Conservation (phyloP, 768 basidiomycete genomes). For the Tylopilus felleus region DNA sequence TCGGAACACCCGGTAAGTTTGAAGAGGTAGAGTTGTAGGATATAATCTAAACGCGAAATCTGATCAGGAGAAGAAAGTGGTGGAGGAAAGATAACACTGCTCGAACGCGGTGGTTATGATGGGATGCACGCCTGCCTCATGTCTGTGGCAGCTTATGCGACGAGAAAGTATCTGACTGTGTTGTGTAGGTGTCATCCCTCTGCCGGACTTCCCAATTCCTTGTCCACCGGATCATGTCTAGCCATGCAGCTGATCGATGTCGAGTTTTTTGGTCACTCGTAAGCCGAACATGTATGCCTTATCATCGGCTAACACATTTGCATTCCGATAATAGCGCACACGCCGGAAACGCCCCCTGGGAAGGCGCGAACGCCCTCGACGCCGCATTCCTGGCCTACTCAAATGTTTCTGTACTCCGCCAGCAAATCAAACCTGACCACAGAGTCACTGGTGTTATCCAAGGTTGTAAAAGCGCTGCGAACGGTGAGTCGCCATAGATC, state of each 20-base stretch:
- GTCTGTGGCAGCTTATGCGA: slow-evolving; percentile 34
- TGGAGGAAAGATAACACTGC: slow-evolving; percentile 71
- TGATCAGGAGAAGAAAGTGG: slow-evolving; percentile 70
- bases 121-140: slow-evolving; percentile 83
- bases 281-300: slow-evolving; percentile 20
- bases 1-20: slow-evolving; percentile 69
- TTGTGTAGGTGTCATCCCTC: slow-evolving; percentile 67
- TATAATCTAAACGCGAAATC: slow-evolving; percentile 3
- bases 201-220: slow-evolving; percentile 49
- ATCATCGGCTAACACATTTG: slow-evolving; percentile 4
- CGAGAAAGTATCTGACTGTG: slow-evolving; percentile 13
- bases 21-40: neutral
- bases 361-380: slow-evolving; percentile 83
- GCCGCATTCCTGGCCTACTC: slow-evolving; percentile 86
- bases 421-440: slow-evolving; percentile 81
- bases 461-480: slow-evolving; percentile 65
- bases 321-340: slow-evolving; percentile 55
- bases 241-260: slow-evolving; percentile 65
- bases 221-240: slow-evolving; percentile 50
- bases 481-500: slow-evolving; percentile 45
- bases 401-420: slow-evolving; percentile 72
- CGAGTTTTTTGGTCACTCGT: slow-evolving; percentile 77
- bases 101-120: slow-evolving; percentile 73
- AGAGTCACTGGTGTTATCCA: slow-evolving; percentile 76
- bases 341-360: slow-evolving; percentile 80